phyloP scores from a whole-genome alignment of 306 rosid species.

The Prunus padus region DNA sequence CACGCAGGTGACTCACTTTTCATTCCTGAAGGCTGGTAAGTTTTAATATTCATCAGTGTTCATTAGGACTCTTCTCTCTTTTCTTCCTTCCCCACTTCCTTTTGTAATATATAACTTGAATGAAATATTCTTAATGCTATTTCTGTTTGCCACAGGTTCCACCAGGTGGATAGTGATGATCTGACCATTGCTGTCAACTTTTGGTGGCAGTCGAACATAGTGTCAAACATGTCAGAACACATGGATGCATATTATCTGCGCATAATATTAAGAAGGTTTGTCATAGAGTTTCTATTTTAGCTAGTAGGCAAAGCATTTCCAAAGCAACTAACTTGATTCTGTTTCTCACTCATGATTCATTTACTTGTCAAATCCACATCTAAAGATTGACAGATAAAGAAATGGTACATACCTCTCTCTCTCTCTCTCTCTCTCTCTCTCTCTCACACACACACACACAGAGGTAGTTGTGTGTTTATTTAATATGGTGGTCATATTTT shows the following conservation, averaged over 20 bases:
- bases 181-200: conserved; percentile 89
- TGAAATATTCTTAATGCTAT: not conserved
- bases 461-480: not conserved
- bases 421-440: not conserved
- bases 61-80: conserved; percentile 15
- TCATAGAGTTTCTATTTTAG: conserved; percentile 26
- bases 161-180: conserved; percentile 89
- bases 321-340: conserved; percentile 41
- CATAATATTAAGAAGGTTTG: conserved; percentile 80
- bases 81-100: no score
- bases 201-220: conserved; percentile 82
- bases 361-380: conserved; percentile 35
- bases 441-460: not conserved
- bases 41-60: conserved; percentile 13
- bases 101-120: not conserved
- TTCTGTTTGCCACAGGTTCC: conserved; percentile 56
- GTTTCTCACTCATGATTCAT: conserved; percentile 34
- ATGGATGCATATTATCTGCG: conserved; percentile 92
- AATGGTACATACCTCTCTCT: conserved; percentile 58
- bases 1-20: conserved; percentile 88
- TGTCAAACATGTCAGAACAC: conserved; percentile 77
- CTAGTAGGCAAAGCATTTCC: conserved; percentile 8
- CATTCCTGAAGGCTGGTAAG: conserved; percentile 99
- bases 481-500: not conserved
- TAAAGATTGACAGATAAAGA: conserved; percentile 79